Evolutionary conservation across 2,329 filamentous ascomycete species (phyloP).

Genomic region (Xylariaceae sp.): DNA sequence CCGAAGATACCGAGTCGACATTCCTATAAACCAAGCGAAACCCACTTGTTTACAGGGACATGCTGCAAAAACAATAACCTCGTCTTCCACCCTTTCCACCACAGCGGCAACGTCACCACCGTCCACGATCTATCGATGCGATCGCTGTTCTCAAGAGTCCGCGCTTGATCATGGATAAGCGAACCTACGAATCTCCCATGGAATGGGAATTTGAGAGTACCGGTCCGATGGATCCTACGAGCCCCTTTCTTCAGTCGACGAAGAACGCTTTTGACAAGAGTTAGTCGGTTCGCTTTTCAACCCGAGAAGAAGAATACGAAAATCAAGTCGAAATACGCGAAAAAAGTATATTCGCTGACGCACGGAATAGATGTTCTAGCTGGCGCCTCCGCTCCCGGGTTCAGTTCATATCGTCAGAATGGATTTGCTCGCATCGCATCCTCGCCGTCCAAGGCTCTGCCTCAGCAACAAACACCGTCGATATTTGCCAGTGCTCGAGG

Average conservation of each 20-base stretch:
- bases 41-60: too few relatives aligned
- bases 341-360: conserved; percentile 19
- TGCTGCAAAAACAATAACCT: neutral
- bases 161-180: conserved; percentile 43
- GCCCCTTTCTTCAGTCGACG: conserved; percentile 55
- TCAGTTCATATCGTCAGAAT: conserved; percentile 35
- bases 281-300: conserved; percentile 30
- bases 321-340: neutral
- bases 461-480: conserved; percentile 36
- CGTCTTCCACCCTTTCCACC: neutral
- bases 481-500: conserved; percentile 44
- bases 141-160: neutral
- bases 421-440: conserved; percentile 26
- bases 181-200: conserved; percentile 60
- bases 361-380: conserved; percentile 32
- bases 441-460: conserved; percentile 40
- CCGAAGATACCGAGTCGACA: too few relatives aligned
- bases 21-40: too few relatives aligned
- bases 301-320: conserved; percentile 14
- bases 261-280: conserved; percentile 40
- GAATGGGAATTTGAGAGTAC: conserved; percentile 61
- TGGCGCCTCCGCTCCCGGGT: conserved; percentile 39
- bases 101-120: neutral
- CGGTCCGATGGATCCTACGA: conserved; percentile 56
- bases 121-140: neutral